Evolutionary conservation across 2,329 filamentous ascomycete species (phyloP).

Genomic region (Colletotrichum chrysophilum): DNA sequence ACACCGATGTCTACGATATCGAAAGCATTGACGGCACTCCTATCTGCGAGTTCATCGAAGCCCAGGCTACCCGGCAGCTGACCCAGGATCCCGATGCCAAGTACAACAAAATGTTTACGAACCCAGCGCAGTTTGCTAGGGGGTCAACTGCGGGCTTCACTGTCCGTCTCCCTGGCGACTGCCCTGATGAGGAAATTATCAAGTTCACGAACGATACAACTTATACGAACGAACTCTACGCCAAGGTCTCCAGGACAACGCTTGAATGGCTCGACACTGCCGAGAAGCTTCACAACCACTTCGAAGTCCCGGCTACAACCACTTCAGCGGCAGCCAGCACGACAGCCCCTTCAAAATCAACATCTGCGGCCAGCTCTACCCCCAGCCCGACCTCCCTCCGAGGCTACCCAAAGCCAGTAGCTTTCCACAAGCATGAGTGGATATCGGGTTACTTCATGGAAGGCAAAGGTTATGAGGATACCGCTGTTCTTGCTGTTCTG

Average conservation of each 20-base stretch:
- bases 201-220: slow-evolving; percentile 16
- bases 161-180: not conserved
- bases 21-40: slow-evolving; percentile 19
- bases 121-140: not conserved
- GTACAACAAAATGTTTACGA: slow-evolving; percentile 23
- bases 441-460: slow-evolving; percentile 33
- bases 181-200: not conserved
- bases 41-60: slow-evolving; percentile 15
- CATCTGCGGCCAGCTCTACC: not conserved
- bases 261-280: not conserved
- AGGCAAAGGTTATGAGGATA: slow-evolving; percentile 30
- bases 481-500: slow-evolving; percentile 28
- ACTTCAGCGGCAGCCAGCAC: not conserved
- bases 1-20: slow-evolving; percentile 20
- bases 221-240: not conserved
- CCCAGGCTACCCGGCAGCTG: not conserved
- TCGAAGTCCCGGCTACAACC: not conserved
- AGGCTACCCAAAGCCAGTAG: slow-evolving; percentile 29
- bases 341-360: not conserved
- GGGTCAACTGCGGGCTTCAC: not conserved
- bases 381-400: slow-evolving; percentile 12
- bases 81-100: slow-evolving; percentile 26
- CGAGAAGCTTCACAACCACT: not conserved
- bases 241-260: not conserved
- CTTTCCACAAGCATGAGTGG: slow-evolving; percentile 26